phyloP scores from a whole-genome alignment of 225 moss, liverwort and hornwort species.

The Pleurozium schreberi region DNA sequence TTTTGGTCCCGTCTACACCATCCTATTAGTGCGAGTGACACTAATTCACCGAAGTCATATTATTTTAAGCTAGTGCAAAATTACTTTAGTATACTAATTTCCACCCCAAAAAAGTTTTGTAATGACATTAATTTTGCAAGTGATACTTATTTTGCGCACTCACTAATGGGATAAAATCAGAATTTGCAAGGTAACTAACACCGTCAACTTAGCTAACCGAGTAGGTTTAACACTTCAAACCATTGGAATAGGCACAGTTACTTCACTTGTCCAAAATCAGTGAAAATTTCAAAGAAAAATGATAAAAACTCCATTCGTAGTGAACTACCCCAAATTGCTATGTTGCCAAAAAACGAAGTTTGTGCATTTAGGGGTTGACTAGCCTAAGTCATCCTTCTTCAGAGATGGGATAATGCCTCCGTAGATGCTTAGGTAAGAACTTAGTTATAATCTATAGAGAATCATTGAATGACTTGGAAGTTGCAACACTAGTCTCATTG shows the following conservation, averaged over 20 bases:
- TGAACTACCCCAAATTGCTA: too few species aligned
- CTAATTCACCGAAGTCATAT: neutral
- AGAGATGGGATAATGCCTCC: neutral
- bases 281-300: too few species aligned
- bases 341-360: too few species aligned
- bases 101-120: too few species aligned
- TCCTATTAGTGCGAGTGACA: neutral
- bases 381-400: neutral
- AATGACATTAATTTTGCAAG: neutral
- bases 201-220: neutral
- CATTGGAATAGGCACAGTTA: neutral
- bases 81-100: neutral
- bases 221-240: neutral
- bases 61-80: neutral
- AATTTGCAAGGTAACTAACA: neutral
- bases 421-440: accelerated
- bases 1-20: neutral
- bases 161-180: neutral
- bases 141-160: neutral
- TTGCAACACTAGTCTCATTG: neutral
- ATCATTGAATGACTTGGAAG: neutral
- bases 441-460: neutral
- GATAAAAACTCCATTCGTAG: too few species aligned
- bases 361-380: too few species aligned
- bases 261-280: neutral